These are phyloP conservation scores for Monosporascus ibericus DNA, from an alignment of 2,329 filamentous ascomycete species.

Conservation along the genomic window DNA sequence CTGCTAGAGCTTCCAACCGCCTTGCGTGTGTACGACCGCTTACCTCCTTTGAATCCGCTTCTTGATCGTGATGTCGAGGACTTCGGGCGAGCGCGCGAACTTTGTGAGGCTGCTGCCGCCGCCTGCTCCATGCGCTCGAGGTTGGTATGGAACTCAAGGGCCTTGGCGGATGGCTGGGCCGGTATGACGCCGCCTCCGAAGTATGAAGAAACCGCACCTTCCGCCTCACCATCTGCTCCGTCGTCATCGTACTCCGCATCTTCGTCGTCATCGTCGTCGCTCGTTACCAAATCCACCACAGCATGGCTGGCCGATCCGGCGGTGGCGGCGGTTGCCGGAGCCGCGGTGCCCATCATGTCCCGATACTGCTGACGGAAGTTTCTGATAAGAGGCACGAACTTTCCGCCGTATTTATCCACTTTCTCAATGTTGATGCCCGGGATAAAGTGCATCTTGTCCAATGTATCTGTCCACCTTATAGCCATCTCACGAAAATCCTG, in stretches of 20 bases:
- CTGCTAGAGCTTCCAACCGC: conserved; percentile 10
- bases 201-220: conserved; percentile 40
- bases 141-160: conserved; percentile 22
- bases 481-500: conserved; percentile 67
- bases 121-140: conserved; percentile 18
- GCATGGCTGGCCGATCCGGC: conserved; percentile 25
- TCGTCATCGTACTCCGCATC: conserved; percentile 9
- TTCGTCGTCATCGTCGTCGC: conserved; percentile 26
- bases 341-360: conserved; percentile 39
- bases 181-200: conserved; percentile 27
- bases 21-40: conserved; percentile 11
- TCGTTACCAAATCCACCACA: conserved; percentile 48
- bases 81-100: conserved; percentile 14
- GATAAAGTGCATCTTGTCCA: conserved; percentile 58
- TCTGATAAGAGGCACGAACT: conserved; percentile 54
- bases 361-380: conserved; percentile 40
- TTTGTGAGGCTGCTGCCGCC: conserved; percentile 9
- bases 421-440: conserved; percentile 56
- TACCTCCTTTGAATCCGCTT: conserved; percentile 14
- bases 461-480: conserved; percentile 57
- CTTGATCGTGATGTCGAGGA: conserved; percentile 15
- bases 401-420: conserved; percentile 54
- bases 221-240: conserved; percentile 17
- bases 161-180: conserved; percentile 11
- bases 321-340: conserved; percentile 4